Conservation (phyloP, 768 basidiomycete species). For the Pisolithus marmoratus region DNA sequence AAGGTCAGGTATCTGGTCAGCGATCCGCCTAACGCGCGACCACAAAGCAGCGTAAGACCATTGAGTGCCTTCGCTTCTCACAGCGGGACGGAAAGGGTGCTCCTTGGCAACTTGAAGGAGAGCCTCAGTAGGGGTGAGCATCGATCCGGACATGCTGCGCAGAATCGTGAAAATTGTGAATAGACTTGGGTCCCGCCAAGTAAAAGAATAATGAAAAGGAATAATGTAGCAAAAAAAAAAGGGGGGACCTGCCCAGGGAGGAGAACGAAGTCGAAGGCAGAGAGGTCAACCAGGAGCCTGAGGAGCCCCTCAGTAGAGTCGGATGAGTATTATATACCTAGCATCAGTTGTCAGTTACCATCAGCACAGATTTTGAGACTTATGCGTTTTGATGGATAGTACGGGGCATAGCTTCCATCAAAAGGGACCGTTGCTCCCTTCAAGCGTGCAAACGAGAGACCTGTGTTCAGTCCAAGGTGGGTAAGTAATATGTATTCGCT, state of each 20-base stretch:
- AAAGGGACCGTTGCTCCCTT: no score
- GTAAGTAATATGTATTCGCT: no score
- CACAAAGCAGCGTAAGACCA: constrained; percentile 30
- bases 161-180: neutral
- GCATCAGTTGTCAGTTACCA: neutral
- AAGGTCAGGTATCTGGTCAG: constrained; percentile 15
- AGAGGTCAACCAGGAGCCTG: constrained; percentile 22
- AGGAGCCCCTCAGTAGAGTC: neutral
- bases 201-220: neutral
- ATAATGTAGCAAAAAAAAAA: neutral
- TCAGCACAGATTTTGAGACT: neutral
- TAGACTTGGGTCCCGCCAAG: constrained; percentile 5
- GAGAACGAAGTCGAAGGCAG: constrained; percentile 6
- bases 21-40: constrained; percentile 23
- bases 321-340: neutral
- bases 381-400: neutral
- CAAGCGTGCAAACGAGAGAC: no score
- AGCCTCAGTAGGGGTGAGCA: constrained; percentile 24
- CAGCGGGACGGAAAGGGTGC: constrained; percentile 18
- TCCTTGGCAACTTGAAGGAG: constrained; percentile 25
- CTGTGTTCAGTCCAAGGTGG: no score
- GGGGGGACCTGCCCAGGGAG: constrained; percentile 15
- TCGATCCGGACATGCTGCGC: constrained; percentile 10
- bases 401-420: neutral
- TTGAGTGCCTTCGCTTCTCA: constrained; percentile 13